Evolutionary conservation across 2,329 filamentous ascomycete genomes (phyloP).

Genomic region (Nemania sp.): DNA sequence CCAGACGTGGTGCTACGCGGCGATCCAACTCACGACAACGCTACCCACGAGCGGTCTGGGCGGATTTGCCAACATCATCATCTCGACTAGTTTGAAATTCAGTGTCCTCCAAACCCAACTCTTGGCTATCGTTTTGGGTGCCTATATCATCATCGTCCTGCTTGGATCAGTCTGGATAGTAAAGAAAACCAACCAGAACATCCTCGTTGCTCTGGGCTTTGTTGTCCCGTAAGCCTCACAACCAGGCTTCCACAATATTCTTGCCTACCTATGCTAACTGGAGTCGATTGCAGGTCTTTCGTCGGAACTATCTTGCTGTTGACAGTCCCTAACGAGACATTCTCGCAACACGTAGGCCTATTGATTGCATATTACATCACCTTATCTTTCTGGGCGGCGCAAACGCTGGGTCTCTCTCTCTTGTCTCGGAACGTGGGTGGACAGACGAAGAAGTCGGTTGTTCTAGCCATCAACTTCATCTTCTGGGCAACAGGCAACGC

Average conservation of each 20-base stretch:
- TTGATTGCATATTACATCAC: conserved; percentile 81
- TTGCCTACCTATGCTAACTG: conserved; percentile 17
- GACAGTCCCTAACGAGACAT: conserved; percentile 70
- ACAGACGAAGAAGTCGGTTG: conserved; percentile 78
- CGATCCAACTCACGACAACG: conserved; percentile 77
- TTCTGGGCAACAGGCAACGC: conserved; percentile 77
- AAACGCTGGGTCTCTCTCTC: conserved; percentile 75
- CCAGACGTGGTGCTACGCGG: conserved; percentile 73
- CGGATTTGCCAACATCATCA: conserved; percentile 80
- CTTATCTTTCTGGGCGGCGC: conserved; percentile 81
- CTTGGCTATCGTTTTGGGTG: conserved; percentile 79
- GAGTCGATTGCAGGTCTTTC: conserved; percentile 65
- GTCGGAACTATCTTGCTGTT: conserved; percentile 79
- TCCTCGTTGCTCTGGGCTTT: conserved; percentile 73
- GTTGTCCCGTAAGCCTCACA: conserved; percentile 68
- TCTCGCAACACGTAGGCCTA: conserved; percentile 72
- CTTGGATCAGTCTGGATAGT: conserved; percentile 75
- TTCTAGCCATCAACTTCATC: conserved; percentile 77
- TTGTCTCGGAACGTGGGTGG: conserved; percentile 77
- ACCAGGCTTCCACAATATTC: neutral
- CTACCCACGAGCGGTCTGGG: conserved; percentile 79
- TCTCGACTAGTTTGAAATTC: conserved; percentile 74
- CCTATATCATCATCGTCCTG: conserved; percentile 78
- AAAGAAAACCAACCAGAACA: conserved; percentile 76
- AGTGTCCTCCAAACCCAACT: conserved; percentile 75